Percentiles rank a stretch among this genome's conserved stretches.
Evolutionary conservation across 1,139 yeast species (phyloP).

Genomic region (Arxiozyma slooffiae): DNA sequence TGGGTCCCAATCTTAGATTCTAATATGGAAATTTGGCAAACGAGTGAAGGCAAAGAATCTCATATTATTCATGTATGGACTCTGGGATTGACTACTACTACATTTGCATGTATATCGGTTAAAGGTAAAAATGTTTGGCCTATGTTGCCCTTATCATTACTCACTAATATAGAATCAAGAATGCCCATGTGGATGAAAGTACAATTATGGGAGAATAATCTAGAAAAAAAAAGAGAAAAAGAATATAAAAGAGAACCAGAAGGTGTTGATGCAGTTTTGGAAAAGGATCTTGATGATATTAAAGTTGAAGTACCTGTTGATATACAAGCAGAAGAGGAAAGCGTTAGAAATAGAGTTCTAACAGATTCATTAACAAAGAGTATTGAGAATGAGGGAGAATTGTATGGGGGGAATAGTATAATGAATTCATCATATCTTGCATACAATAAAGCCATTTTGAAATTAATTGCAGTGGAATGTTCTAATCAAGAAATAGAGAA

Average conservation of each 20-base stretch:
- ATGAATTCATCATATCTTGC: slow-evolving; percentile 41
- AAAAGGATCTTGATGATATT: slow-evolving; percentile 29
- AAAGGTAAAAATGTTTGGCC: slow-evolving; percentile 50
- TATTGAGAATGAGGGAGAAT: slow-evolving; percentile 34
- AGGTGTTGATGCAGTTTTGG: slow-evolving; percentile 26
- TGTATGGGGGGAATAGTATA: slow-evolving; percentile 38
- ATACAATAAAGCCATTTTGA: slow-evolving; percentile 65
- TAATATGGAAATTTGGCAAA: slow-evolving; percentile 38
- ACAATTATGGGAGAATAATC: slow-evolving; percentile 26
- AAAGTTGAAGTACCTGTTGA: slow-evolving; percentile 29
- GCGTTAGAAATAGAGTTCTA: slow-evolving; percentile 32
- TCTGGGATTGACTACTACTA: slow-evolving; percentile 57
- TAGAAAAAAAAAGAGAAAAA: slow-evolving; percentile 19
- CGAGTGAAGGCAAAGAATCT: slow-evolving; percentile 46
- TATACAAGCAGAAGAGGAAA: slow-evolving; percentile 35
- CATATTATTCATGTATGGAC: slow-evolving; percentile 72
- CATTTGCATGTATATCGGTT: slow-evolving; percentile 62
- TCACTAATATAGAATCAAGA: slow-evolving; percentile 62
- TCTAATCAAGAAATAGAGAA: slow-evolving; percentile 53
- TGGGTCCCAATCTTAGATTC: slow-evolving; percentile 87
- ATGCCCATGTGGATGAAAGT: slow-evolving; percentile 44
- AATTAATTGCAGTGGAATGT: slow-evolving; percentile 71
- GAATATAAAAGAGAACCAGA: slow-evolving; percentile 21
- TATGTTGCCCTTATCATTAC: slow-evolving; percentile 67
- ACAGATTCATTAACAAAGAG: slow-evolving; percentile 33